Percentiles rank a stretch among this genome's conserved stretches.
phyloP scores from a whole-genome alignment of 352 stramenopile genomes.

The Phytophthora fragariae region DNA sequence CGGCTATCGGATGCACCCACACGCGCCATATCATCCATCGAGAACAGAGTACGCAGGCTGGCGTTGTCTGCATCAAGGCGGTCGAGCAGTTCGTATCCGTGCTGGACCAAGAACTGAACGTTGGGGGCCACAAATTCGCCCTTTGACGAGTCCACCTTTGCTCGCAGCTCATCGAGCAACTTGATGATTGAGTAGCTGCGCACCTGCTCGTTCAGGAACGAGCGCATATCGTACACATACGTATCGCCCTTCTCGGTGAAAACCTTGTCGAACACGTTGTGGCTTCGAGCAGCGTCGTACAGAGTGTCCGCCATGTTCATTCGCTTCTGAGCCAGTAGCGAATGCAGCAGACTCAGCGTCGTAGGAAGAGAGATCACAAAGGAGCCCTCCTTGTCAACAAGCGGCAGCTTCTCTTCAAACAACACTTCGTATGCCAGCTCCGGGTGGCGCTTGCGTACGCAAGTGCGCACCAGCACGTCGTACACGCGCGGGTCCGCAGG shows the following conservation, averaged over 20 bases:
- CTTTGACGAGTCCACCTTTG: slow-evolving; percentile 51
- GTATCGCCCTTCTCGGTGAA: slow-evolving; percentile 53
- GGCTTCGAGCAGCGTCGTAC: slow-evolving; percentile 56
- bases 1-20: slow-evolving; percentile 40
- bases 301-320: slow-evolving; percentile 71
- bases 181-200: slow-evolving; percentile 74
- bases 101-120: slow-evolving; percentile 76
- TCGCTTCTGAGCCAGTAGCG: slow-evolving; percentile 72
- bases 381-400: slow-evolving; percentile 57
- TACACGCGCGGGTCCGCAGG: slow-evolving; percentile 75
- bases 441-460: slow-evolving; percentile 85
- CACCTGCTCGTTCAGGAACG: slow-evolving; percentile 62
- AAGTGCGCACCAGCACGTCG: slow-evolving; percentile 84
- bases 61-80: slow-evolving; percentile 77
- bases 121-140: slow-evolving; percentile 48
- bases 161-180: slow-evolving; percentile 62
- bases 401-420: slow-evolving; percentile 68
- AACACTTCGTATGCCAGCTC: slow-evolving; percentile 78
- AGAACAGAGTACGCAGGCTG: slow-evolving; percentile 74
- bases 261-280: slow-evolving; percentile 63
- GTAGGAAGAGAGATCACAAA: slow-evolving; percentile 73
- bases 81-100: slow-evolving; percentile 83
- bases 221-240: slow-evolving; percentile 73
- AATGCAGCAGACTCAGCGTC: slow-evolving; percentile 74
- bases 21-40: slow-evolving; percentile 87